Evolutionary conservation across 768 basidiomycete genomes (phyloP), one percentile per base, ranked within the genome.

Genomic region (Lentinus brumalis): DNA sequence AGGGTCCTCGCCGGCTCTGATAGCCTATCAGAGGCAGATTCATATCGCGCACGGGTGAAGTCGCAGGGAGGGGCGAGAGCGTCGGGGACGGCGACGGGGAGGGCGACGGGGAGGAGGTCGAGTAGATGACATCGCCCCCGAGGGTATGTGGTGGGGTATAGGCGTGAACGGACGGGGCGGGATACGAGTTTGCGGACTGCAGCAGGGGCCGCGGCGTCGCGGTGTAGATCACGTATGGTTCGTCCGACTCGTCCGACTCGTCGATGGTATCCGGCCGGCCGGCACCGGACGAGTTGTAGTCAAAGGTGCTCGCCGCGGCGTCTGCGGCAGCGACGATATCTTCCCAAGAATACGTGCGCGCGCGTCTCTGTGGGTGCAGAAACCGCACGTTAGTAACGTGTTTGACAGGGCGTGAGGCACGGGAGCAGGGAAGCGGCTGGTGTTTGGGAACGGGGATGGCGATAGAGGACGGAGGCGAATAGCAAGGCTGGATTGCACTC

Each of bases 181-280:
- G 49, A 42, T 42, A 53, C 45, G 55, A 26, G 49, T 52, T 41
- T 3, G 50, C 15, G 14, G 53, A 44, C 31, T 53, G 39, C 12
- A 53, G 47, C 51, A 39, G 39, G n/a, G 66, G 53, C 32, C 59
- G 61, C 26, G 67, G 67, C 18, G 67, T 59, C 16, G 67, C 62
- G 42, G 64, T 65, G 56, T 67, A 67, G 57, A 67, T 67, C 40
- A 67, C 49, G 67, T 67, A 67, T 16, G 67, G 67, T 62, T 67
- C 67, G 56, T 61, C 31, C 18, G 3, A 35, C 35, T 57, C 53
- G 14, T 64, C 63, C 46, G 54, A 40, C 59, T 65, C 66, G 47
- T 62, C 54, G 56, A 59, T 61, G 59, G 63, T 61, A 56, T 67
- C 56, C 15, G 56, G 61, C 38, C 55, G 51, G 42, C 58, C 31